Percentiles rank a stretch among this genome's conserved stretches.
Evolutionary conservation across 2,329 filamentous ascomycete genomes (phyloP).

Genomic region (Hymenoscyphus occultus): DNA sequence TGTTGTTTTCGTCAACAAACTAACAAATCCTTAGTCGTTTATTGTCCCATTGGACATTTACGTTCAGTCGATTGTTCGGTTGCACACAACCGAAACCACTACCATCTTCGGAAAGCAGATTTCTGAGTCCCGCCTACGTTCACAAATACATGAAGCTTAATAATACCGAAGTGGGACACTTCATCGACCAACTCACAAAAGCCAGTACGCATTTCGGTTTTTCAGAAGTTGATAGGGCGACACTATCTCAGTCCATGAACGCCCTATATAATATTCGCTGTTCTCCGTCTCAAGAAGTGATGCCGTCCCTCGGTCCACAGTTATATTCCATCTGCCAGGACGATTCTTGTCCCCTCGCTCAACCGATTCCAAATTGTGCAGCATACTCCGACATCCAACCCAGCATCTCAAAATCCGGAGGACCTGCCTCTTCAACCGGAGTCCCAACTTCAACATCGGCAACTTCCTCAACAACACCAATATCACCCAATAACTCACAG

Average conservation of each 20-base stretch:
- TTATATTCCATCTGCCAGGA: slow-evolving; percentile 35
- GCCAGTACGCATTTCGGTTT: slow-evolving; percentile 33
- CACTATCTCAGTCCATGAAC: slow-evolving; percentile 30
- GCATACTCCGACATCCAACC: slow-evolving; percentile 29
- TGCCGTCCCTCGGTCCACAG: slow-evolving; percentile 19
- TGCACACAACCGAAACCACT: slow-evolving; percentile 28
- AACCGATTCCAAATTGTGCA: slow-evolving; percentile 30
- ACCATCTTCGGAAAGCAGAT: slow-evolving; percentile 19
- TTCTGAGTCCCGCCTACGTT: slow-evolving; percentile 33
- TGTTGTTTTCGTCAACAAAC: neutral
- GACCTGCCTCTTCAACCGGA: neutral
- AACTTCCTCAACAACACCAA: neutral
- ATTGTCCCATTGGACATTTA: slow-evolving; percentile 35
- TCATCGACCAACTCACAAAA: slow-evolving; percentile 34
- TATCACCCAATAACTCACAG: neutral
- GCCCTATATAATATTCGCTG: slow-evolving; percentile 34
- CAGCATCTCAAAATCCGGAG: slow-evolving; percentile 17
- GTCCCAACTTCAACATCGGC: neutral
- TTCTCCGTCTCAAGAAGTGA: slow-evolving; percentile 22
- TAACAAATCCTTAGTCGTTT: slow-evolving; percentile 25
- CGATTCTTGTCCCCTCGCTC: slow-evolving; percentile 32
- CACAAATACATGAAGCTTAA: slow-evolving; percentile 39
- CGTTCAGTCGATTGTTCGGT: slow-evolving; percentile 33
- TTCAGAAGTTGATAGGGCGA: slow-evolving; percentile 29
- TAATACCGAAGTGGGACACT: slow-evolving; percentile 33